Conservation (phyloP, 2,329 filamentous ascomycete genomes). For the Aspergillus sp. region DNA sequence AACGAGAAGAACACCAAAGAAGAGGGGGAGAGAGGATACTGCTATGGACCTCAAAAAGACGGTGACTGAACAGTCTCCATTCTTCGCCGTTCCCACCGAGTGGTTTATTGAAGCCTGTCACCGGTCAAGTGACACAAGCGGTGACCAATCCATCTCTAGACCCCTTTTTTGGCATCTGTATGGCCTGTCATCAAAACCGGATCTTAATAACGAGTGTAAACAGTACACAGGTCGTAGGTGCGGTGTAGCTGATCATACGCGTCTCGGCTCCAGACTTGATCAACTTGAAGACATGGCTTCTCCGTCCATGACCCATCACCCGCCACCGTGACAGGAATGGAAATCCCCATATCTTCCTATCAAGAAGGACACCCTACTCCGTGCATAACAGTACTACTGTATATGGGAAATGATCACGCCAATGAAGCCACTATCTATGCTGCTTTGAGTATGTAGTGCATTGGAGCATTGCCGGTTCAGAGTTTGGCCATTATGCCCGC, state of each 20-base stretch:
- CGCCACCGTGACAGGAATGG: not conserved
- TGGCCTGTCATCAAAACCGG: constrained; percentile 4
- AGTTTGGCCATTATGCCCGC: not conserved
- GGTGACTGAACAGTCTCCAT: not conserved
- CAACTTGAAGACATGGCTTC: constrained; percentile 2
- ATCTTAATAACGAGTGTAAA: not conserved
- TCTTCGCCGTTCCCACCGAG: not conserved
- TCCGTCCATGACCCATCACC: constrained; percentile 1
- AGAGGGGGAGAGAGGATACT: not conserved
- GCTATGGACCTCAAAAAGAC: not conserved
- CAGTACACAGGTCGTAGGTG: not conserved
- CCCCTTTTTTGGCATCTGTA: constrained; percentile 4
- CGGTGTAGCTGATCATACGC: not conserved
- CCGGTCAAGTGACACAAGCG: constrained; percentile 5
- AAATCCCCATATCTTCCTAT: not conserved
- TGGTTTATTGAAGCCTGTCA: not conserved
- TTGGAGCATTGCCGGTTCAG: not conserved
- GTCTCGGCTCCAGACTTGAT: not conserved
- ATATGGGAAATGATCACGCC: not conserved
- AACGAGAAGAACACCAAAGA: not conserved
- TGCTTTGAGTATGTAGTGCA: not conserved
- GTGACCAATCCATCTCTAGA: not conserved
- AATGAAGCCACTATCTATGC: not conserved
- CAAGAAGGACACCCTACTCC: not conserved
- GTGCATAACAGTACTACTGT: not conserved